Percentiles rank a stretch among this genome's conserved stretches.
Conservation (phyloP, 495 filamentous ascomycete species). For the Corynascus novoguineensis region DNA sequence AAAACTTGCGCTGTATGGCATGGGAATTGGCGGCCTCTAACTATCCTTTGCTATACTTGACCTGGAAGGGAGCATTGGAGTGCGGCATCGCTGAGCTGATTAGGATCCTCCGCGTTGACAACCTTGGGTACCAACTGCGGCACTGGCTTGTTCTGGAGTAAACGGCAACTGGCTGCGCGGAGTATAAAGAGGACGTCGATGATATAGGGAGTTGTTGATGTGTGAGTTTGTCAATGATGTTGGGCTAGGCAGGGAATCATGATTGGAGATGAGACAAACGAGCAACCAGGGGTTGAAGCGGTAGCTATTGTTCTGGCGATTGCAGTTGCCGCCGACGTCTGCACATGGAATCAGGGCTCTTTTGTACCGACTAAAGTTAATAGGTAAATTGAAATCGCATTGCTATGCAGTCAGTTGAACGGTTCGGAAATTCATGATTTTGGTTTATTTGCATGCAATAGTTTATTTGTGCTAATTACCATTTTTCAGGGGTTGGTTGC, state of each 20-base stretch:
- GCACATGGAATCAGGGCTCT: background rate
- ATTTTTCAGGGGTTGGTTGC: slow-evolving; percentile 10
- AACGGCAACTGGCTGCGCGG: background rate
- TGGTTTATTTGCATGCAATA: background rate
- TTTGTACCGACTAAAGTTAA: background rate
- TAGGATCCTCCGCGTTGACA: background rate
- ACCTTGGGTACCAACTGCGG: slow-evolving; percentile 3
- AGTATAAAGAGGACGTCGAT: background rate
- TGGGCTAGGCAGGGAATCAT: background rate
- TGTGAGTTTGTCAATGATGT: slow-evolving; percentile 5
- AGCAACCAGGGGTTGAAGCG: slow-evolving; percentile 2
- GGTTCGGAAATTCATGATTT: background rate
- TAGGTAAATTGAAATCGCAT: slow-evolving; percentile 1
- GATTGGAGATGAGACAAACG: background rate
- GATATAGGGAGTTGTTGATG: background rate
- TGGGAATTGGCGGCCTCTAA: too few species aligned
- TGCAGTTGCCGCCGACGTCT: background rate
- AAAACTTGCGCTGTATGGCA: too few species aligned
- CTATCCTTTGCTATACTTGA: too few species aligned
- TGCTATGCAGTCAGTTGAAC: background rate
- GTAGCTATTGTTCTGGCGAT: background rate
- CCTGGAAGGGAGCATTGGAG: too few species aligned
- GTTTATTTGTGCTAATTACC: background rate
- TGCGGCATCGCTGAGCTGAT: background rate
- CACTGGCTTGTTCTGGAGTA: background rate